Evolutionary conservation across 768 basidiomycete species (phyloP), one percentile per base, ranked within the genome.

Genomic region (Leccinum subtestaceum): DNA sequence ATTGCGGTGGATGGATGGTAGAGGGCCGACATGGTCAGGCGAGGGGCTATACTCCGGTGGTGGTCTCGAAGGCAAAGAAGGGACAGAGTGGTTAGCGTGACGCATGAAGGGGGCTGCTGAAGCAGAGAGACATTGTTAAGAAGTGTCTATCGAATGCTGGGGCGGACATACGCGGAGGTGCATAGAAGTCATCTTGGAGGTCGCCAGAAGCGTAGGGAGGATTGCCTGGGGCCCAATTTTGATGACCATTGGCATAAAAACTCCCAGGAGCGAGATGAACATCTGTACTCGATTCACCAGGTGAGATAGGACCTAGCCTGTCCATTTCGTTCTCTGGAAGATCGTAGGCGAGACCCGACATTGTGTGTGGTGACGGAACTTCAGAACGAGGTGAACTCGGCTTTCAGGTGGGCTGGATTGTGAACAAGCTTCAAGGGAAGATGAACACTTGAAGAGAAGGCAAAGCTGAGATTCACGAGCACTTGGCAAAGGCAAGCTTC

Each of bases 1-100:
- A 70, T 64, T 61, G 29, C 34, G 64, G 11, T 83, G 81, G 56
- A 75, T 78, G 52, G 76, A 70, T 6, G 73, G 76, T n/a, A 72
- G 63, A 47, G 72, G 68, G 40, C 66, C 67, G 31, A 64, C 65
- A 31, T 56, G 27, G 40, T 67, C 67, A n/a, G 60, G 57, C 21
- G 60, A 65, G 47, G 69, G 59, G 36, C 73, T 74, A 25, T 75
- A 66, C 66, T 70, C 60, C 60, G 76, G 63, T 50, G 73, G 66
- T 58, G 68, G 68, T 53, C 78, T 73, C 36, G 77, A 74, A 38
- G 78, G 72, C 29, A 82, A 67, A 29, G 78, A 75, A 38, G 81
- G 80, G 11, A 76, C 78, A 3, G 82, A 85, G 55, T 71, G 75
- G 61, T 84, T 82, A 43, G 74, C 66, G 60, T 81, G 78, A 52